Base-by-base conservation (phyloP, 805 yeast genomes). In the Grigorovia humatica region DNA sequence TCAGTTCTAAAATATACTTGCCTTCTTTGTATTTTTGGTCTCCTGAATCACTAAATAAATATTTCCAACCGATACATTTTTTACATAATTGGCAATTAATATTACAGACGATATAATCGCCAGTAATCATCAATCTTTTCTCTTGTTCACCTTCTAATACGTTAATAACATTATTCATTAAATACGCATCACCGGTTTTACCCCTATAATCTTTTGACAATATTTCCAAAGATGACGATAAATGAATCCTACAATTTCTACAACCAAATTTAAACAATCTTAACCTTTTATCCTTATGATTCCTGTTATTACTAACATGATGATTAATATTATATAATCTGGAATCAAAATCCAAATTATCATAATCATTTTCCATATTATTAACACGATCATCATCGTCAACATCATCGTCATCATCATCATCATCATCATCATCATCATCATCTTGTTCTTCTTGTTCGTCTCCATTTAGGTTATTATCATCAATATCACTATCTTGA, bases 61-160 rank as follows among this genome's bases (percentile, higher is more conserved):
- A 83, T 55, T 75, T 76, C 88, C 88, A 83, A 2, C 88, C 88
- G n/a, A 83, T 68, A 49, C 75, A 64, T 9, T 66, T 62, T 48
- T 69, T 67, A 60, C 88, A 83, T 58, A 75, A 78, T 46, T 74
- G 76, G 59, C 88, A 83, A 35, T 59, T 57, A 27, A 81, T 73
- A 59, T 80, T 83, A 53, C 80, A 75, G 2, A 83, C 84, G 0
- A 71, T 59, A 57, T 81, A 83, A 27, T 62, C 63, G 1, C 88
- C 88, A 0, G 87, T 82, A 35, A 76, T 70, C 88, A 83, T 82
- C 43, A 69, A 59, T 41, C 78, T 68, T 17, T 64, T 66, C 51
- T 70, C 77, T 2, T 63, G 56, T 7, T 59, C 56, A 1, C 74
- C 72, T 35, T 65, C 67, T 7, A 64, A 61, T 38, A 71, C 68